Evolutionary conservation across 1,284 basidiomycete species (phyloP), one percentile per base, ranked within the genome.

Genomic region (Neolentinus lepideus): DNA sequence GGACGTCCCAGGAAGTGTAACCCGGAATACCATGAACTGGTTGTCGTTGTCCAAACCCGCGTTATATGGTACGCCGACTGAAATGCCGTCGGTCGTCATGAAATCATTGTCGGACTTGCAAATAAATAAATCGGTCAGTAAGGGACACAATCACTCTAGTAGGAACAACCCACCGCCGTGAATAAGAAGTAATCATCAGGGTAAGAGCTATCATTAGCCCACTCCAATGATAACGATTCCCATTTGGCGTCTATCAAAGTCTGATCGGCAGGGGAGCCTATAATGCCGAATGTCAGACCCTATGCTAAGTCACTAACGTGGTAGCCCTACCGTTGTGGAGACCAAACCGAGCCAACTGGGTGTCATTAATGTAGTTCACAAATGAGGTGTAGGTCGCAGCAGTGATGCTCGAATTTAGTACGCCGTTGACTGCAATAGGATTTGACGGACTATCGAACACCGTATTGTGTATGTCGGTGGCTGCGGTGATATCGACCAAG

Each of bases 181-280:
- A 85, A 79, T 31, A 89, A 69, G 72, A 87, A 87, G 67, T 80
- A 87, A 63, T 88, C 85, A 63, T 88, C 70, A 0, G 82, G 80
- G 62, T 71, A 75, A 0, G 61, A 64, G 2, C 71, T 61, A 59
- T 86, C 83, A 1, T 74, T 64, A 21, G 73, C 75, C 0, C 84
- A 78, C 2, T 79, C 83, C 10, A 88, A 68, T 12, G 84, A 80
- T 52, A 85, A 71, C 6, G 78, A 80, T 64, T 88, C 86, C 81
- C 85, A 88, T 67, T 88, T 88, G 2, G 78, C 77, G 57, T 79
- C 79, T 55, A 88, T 76, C 26, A 87, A 71, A 0, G 79, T 83
- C 48, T 75, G 59, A 62, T 85, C 79, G 59, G 76, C 72, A 25
- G 69, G 67, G 51, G 65, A 59, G 43, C 66, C 67, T 70, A 4